phyloP scores from a whole-genome alignment of 805 yeast species.

The Starmerella cellae region DNA sequence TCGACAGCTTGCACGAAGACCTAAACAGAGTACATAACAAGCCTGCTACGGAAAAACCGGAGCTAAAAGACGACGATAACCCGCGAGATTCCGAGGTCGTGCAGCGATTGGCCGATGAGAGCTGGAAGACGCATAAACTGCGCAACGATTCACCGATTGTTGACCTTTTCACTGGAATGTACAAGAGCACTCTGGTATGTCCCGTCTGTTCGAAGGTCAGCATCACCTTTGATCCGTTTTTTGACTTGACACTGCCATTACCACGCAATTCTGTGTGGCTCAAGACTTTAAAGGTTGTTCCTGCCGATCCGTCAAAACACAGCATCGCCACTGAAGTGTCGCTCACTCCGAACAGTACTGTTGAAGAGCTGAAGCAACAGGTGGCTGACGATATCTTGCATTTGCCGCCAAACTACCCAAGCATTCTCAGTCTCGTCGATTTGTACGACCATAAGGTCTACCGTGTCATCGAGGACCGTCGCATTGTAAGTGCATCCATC shows the following conservation, averaged over 20 bases:
- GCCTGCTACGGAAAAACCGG: constrained; percentile 85
- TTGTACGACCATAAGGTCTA: constrained; percentile 57
- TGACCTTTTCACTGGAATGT: constrained; percentile 81
- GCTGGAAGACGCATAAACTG: constrained; percentile 67
- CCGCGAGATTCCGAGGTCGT: constrained; percentile 39
- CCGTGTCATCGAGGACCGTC: constrained; percentile 53
- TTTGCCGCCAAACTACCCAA: too few relatives aligned
- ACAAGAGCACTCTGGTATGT: constrained; percentile 79
- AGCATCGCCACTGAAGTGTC: constrained; percentile 55
- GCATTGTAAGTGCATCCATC: constrained; percentile 48
- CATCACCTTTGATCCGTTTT: constrained; percentile 87
- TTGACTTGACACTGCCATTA: constrained; percentile 76
- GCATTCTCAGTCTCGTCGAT: constrained; percentile 39
- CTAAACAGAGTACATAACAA: constrained; percentile 68
- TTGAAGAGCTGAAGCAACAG: constrained; percentile 48
- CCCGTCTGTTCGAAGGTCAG: constrained; percentile 71
- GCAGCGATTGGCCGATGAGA: constrained; percentile 48
- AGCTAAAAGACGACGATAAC: constrained; percentile 46
- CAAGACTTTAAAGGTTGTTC: constrained; percentile 48
- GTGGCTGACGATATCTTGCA: constrained; percentile 36
- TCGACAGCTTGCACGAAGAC: constrained; percentile 88
- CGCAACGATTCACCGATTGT: constrained; percentile 76
- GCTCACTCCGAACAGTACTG: constrained; percentile 49
- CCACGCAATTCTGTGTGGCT: constrained; percentile 62
- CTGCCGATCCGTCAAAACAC: constrained; percentile 34